These are phyloP conservation scores for Phytophthora agathidicida DNA, from an alignment of 352 stramenopile genomes.

Conservation along the genomic window DNA sequence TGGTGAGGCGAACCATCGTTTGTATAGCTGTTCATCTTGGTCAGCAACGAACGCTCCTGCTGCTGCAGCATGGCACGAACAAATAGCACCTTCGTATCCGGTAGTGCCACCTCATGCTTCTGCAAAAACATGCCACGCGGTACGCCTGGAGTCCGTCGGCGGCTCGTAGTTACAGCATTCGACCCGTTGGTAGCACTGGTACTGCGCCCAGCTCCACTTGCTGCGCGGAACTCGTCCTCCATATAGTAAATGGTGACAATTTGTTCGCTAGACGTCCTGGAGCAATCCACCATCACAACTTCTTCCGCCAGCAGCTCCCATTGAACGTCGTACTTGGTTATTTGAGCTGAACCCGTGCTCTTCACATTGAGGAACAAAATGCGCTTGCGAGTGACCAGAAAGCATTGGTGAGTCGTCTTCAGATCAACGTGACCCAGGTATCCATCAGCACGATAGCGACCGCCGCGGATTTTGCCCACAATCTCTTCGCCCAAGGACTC, in stretches of 20 bases:
- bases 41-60: slow-evolving; percentile 76
- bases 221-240: slow-evolving; percentile 64
- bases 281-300: slow-evolving; percentile 80
- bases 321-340: slow-evolving; percentile 75
- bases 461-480: slow-evolving; percentile 78
- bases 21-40: slow-evolving; percentile 59
- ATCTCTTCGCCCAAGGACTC: slow-evolving; percentile 90
- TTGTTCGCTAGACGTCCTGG: slow-evolving; percentile 34
- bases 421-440: slow-evolving; percentile 86
- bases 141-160: slow-evolving; percentile 40
- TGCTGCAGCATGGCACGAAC: slow-evolving; percentile 88
- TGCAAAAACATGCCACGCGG: slow-evolving; percentile 75
- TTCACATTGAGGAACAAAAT: slow-evolving; percentile 83
- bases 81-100: slow-evolving; percentile 80
- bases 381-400: slow-evolving; percentile 85
- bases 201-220: slow-evolving; percentile 30
- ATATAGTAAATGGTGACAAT: slow-evolving; percentile 72
- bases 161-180: slow-evolving; percentile 30
- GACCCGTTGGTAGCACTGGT: slow-evolving; percentile 14
- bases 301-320: slow-evolving; percentile 86
- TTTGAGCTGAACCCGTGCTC: slow-evolving; percentile 32
- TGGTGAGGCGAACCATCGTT: slow-evolving; percentile 26
- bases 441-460: slow-evolving; percentile 76
- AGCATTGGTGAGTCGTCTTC: slow-evolving; percentile 72
- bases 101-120: slow-evolving; percentile 76